Conservation (phyloP, 495 filamentous ascomycete species). For the Penicillium parvum region DNA sequence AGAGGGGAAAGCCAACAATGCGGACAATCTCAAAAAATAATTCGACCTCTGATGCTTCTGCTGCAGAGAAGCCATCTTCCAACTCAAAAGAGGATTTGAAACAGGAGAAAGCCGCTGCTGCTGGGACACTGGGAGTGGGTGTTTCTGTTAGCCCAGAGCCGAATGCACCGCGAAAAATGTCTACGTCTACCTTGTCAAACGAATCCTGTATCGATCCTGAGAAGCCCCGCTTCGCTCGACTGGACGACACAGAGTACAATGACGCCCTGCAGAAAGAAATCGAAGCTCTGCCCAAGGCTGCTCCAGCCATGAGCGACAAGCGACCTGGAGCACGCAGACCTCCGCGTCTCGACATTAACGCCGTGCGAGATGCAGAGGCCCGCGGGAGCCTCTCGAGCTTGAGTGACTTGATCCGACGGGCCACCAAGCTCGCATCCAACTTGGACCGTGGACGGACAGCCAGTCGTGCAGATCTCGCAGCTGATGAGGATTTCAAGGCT, state of each 20-base stretch:
- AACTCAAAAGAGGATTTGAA: conserved; percentile 8
- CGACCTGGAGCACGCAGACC: conserved; percentile 54
- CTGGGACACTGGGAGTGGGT: conserved; percentile 7
- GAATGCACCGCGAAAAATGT: conserved; percentile 19
- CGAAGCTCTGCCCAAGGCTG: conserved; percentile 33
- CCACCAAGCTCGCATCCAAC: conserved; percentile 80
- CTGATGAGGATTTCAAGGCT: conserved; percentile 24
- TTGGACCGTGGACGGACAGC: conserved; percentile 84
- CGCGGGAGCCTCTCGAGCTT: conserved; percentile 87
- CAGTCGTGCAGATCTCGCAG: conserved; percentile 55
- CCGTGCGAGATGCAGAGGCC: conserved; percentile 70
- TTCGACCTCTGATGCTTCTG: conserved; percentile 14
- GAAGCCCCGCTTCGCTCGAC: conserved; percentile 32
- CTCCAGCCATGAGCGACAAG: conserved; percentile 41
- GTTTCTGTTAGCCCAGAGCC: conserved; percentile 16
- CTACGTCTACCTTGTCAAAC: conserved; percentile 27
- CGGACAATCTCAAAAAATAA: conserved; percentile 54
- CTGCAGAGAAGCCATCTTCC: conserved; percentile 12
- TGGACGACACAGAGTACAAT: conserved; percentile 3
- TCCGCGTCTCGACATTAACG: conserved; percentile 72
- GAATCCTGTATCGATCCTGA: conserved; percentile 31
- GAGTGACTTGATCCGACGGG: conserved; percentile 82
- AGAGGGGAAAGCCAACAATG: conserved; percentile 66
- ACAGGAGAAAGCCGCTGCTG: conserved; percentile 15
- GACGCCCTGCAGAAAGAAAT: conserved; percentile 25